These are phyloP conservation scores for Aureobasidium lini DNA, from an alignment of 2,329 filamentous ascomycete genomes.

Conservation along the genomic window DNA sequence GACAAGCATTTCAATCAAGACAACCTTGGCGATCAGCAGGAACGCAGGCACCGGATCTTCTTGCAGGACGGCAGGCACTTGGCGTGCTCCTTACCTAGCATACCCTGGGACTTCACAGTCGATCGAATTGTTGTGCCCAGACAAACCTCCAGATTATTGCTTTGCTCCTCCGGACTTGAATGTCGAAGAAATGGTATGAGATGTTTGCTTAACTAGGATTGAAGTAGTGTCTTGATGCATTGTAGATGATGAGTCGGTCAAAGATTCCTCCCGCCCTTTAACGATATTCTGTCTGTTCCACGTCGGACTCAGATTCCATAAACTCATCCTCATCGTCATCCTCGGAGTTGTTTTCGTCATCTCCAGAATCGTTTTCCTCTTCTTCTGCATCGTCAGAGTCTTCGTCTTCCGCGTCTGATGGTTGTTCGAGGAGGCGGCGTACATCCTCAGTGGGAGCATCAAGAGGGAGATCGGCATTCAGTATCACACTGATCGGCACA, in stretches of 20 bases:
- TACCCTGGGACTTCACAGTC: too few species aligned
- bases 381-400: background rate
- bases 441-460: background rate
- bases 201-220: background rate
- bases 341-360: background rate
- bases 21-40: background rate
- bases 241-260: too few species aligned
- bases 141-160: background rate
- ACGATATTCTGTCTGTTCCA: background rate
- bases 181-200: too few species aligned
- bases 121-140: too few species aligned
- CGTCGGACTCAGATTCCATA: background rate
- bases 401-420: background rate
- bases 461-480: background rate
- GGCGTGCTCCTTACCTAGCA: too few species aligned
- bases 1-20: background rate
- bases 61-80: background rate
- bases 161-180: too few species aligned
- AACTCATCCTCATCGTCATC: conserved; percentile 1
- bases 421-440: background rate
- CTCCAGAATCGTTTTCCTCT: background rate
- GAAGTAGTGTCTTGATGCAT: background rate
- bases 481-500: background rate
- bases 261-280: background rate
- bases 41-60: background rate